Evolutionary conservation across 257 asterid genomes (phyloP), one percentile per base, ranked within the genome.

Genomic region (Ligustrum vulgare): DNA sequence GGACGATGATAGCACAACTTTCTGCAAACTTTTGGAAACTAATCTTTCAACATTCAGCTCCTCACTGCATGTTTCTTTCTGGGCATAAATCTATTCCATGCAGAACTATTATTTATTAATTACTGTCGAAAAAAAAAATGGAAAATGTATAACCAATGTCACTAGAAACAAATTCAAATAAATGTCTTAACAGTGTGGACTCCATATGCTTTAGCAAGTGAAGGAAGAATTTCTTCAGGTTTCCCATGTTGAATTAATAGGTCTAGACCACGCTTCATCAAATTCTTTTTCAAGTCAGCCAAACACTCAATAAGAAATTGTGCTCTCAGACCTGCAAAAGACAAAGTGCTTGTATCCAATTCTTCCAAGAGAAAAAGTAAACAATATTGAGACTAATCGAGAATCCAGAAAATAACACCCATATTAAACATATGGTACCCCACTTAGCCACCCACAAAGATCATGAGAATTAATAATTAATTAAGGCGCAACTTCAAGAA

Each of bases 41-140:
- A 82, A 77, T 73, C 80, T 85, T 87, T 94, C 98, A 68, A 91
- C 90, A 43, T 75, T 82, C 73, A 92, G 79, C 89, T 94, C 99
- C 87, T 94, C 99, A 13, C 98, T 92, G 87, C 99, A 94, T 31
- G 98, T 89, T 89, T 92, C 99, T 83, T 91, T 94, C 82, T 94
- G 99, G 74, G 99, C 96, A 51, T 85, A 92, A 74, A 94, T 93
- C 99, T 94, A 87, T 73, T 64, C 22, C 72, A 64, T 68, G 45
- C 75, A 72, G 43, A 67, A 51, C 16, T 67, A 33, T 77, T 16
- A 67, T 60, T 12, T 56, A 68, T 25, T 64, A 72, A 54, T 58
- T 41, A 56, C 25, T 15, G 43, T 37, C 54, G 39, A 6, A 34
- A 54, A 58, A 63, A 31, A 39, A 39, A 10, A 34, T 8, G 41